phyloP scores from a whole-genome alignment of 2,329 filamentous ascomycete species.

The Trichoderma sp. region DNA sequence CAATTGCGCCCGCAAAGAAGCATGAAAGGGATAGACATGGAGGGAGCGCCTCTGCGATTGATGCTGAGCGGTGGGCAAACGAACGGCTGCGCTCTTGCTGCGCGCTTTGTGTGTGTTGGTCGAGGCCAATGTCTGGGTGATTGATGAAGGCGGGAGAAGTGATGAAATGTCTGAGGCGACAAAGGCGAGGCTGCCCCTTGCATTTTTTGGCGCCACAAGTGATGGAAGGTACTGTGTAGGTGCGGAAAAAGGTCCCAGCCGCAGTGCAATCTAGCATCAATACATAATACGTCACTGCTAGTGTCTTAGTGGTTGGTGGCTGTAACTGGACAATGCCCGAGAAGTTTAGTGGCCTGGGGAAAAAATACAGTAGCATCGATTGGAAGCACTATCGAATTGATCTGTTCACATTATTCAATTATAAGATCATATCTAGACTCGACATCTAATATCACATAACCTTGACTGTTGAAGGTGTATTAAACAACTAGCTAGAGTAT shows the following conservation, averaged over 20 bases:
- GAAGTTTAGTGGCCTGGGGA: too few relatives aligned
- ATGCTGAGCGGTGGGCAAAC: background rate
- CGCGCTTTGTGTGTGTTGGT: background rate
- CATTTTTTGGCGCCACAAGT: constrained; percentile 7
- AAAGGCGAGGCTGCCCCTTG: constrained; percentile 9
- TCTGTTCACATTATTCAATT: background rate
- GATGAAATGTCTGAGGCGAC: constrained; percentile 1
- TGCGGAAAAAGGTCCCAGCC: constrained; percentile 7
- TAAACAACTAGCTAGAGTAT: background rate
- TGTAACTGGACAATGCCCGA: background rate
- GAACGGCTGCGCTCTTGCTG: background rate
- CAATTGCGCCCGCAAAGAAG: background rate
- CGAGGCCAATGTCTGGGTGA: background rate
- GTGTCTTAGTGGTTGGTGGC: background rate
- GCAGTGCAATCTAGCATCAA: background rate
- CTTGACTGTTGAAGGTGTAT: background rate
- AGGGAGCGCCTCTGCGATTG: background rate
- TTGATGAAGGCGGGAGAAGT: background rate
- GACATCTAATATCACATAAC: background rate
- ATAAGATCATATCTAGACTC: background rate
- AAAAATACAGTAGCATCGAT: too few relatives aligned
- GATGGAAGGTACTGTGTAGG: background rate
- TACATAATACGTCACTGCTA: background rate
- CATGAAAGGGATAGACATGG: background rate
- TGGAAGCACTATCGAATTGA: background rate